These are phyloP conservation scores for Drechslera avenae DNA, from an alignment of 2,329 filamentous ascomycete genomes.

Conservation along the genomic window DNA sequence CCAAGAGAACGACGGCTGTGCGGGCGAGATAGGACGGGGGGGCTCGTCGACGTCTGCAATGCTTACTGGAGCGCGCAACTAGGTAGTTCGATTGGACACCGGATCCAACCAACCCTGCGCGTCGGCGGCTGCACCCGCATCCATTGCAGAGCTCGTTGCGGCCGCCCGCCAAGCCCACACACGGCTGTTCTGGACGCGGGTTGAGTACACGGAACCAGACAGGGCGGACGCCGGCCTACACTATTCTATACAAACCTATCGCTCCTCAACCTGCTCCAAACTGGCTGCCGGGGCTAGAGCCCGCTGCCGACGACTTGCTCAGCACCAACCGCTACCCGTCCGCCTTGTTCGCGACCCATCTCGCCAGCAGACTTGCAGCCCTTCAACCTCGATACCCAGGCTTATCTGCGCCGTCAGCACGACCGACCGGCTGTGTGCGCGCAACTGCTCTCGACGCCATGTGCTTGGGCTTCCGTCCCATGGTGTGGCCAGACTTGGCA, in stretches of 20 bases:
- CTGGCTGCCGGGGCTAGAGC: conserved; percentile 50
- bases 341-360: conserved; percentile 55
- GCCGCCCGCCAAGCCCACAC: conserved; percentile 46
- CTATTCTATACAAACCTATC: conserved; percentile 53
- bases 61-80: conserved; percentile 52
- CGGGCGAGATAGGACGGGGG: conserved; percentile 54
- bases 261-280: conserved; percentile 51
- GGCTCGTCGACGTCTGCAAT: conserved; percentile 55
- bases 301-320: conserved; percentile 41
- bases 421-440: conserved; percentile 54
- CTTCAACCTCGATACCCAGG: conserved; percentile 51
- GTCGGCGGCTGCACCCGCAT: conserved; percentile 44
- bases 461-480: conserved; percentile 53
- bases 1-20: conserved; percentile 40
- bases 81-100: conserved; percentile 53
- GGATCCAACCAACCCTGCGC: conserved; percentile 48
- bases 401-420: conserved; percentile 57
- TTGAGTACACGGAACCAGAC: conserved; percentile 51
- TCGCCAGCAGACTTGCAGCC: conserved; percentile 50
- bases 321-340: conserved; percentile 53
- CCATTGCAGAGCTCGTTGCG: conserved; percentile 49
- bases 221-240: conserved; percentile 54
- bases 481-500: conserved; percentile 42
- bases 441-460: conserved; percentile 54
- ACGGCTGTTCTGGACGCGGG: conserved; percentile 54